A percentile compares a stretch with the other conserved stretches of the same genome.
phyloP scores from a whole-genome alignment of 768 basidiomycete species.

The Paxillus involutus region DNA sequence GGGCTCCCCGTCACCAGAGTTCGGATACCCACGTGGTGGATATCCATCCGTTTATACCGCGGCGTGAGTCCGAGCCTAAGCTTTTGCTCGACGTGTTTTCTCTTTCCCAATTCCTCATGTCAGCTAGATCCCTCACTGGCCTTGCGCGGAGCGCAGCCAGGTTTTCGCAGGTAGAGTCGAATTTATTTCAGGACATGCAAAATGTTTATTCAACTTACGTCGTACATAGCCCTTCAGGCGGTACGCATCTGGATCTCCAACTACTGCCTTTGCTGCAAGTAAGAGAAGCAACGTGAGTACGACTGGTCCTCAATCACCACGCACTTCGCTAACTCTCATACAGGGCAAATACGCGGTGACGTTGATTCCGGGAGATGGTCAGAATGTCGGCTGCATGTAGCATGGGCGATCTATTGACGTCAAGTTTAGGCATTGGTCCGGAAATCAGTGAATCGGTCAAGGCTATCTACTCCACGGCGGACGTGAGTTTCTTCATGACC shows the following conservation, averaged over 20 bases:
- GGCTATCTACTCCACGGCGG: conserved; percentile 86
- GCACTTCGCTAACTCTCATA: conserved; percentile 4
- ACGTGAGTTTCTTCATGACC: conserved; percentile 43
- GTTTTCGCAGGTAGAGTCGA: conserved; percentile 45
- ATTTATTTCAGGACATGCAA: not conserved
- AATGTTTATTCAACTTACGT: conserved; percentile 11
- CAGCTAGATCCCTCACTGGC: conserved; percentile 56
- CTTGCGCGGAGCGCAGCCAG: conserved; percentile 53
- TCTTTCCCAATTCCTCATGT: conserved; percentile 43
- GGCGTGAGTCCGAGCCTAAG: conserved; percentile 1
- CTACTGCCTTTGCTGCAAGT: conserved; percentile 87
- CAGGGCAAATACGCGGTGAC: conserved; percentile 98
- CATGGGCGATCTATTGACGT: conserved; percentile 14
- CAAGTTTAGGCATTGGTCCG: conserved; percentile 84
- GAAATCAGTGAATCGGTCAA: conserved; percentile 98
- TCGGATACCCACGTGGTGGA: conserved; percentile 1
- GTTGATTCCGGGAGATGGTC: conserved; percentile 95
- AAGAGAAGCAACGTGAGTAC: conserved; percentile 80
- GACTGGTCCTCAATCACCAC: not conserved
- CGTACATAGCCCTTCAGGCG: conserved; percentile 48
- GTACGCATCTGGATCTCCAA: conserved; percentile 74
- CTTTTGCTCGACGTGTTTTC: conserved; percentile 17
- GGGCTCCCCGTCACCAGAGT: too few relatives aligned
- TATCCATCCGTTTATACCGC: conserved; percentile 22
- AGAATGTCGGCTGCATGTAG: conserved; percentile 14